phyloP scores from a whole-genome alignment of 2,329 filamentous ascomycete genomes.

The Monilinia vaccinii-corymbosi region DNA sequence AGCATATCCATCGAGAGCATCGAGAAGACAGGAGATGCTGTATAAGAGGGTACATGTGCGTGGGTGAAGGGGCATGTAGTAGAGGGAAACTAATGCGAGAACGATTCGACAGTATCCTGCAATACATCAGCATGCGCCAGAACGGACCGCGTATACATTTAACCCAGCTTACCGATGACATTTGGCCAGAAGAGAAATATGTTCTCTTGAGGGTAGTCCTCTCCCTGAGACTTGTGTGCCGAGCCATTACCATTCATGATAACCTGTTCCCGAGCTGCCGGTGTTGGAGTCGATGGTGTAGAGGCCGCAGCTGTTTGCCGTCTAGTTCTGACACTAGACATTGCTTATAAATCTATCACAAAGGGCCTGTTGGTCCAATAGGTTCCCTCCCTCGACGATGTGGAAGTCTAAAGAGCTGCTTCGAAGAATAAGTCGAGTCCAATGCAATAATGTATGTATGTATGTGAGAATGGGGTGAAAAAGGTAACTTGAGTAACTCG shows the following conservation, averaged over 20 bases:
- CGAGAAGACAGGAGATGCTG: slow-evolving; percentile 87
- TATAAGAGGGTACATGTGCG: slow-evolving; percentile 88
- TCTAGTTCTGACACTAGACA: slow-evolving; percentile 28
- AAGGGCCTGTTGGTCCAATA: no score
- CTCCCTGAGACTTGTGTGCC: slow-evolving; percentile 30
- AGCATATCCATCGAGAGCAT: slow-evolving; percentile 91
- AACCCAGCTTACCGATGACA: slow-evolving; percentile 66
- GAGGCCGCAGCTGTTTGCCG: slow-evolving; percentile 27
- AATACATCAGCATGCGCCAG: slow-evolving; percentile 14
- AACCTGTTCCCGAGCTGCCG: slow-evolving; percentile 18
- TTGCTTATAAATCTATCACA: slow-evolving; percentile 15
- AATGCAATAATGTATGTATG: no score
- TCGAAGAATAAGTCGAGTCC: no score
- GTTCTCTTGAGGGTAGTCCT: slow-evolving; percentile 50
- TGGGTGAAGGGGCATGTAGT: slow-evolving; percentile 99
- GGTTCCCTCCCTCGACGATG: no score
- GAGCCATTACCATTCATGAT: slow-evolving; percentile 40
- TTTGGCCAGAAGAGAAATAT: slow-evolving; percentile 78
- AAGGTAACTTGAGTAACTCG: no score
- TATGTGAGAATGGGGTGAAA: no score
- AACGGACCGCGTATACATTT: slow-evolving; percentile 20
- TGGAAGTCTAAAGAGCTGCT: no score
- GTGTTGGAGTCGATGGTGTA: slow-evolving; percentile 24
- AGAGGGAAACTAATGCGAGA: slow-evolving; percentile 80
- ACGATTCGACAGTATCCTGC: slow-evolving; percentile 69